A percentile compares a stretch with the other conserved stretches of the same genome.
These are phyloP conservation scores for Boletus sensibilis DNA, from an alignment of 768 basidiomycete genomes.

Conservation along the genomic window DNA sequence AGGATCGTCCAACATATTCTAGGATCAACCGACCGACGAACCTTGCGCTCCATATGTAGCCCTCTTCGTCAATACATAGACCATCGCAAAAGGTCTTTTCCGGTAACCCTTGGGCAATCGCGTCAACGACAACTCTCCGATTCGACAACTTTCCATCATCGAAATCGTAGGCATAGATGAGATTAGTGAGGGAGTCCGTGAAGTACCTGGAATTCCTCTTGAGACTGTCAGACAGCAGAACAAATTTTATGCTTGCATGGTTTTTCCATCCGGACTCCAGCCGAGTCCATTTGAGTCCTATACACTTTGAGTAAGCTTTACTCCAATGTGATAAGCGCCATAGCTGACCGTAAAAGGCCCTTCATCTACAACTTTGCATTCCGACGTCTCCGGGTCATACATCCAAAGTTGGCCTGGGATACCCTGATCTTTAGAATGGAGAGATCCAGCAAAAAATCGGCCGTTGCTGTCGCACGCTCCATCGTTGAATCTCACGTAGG, in stretches of 20 bases:
- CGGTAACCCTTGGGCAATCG: slow-evolving; percentile 49
- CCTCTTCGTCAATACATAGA: slow-evolving; percentile 61
- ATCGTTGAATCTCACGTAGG: slow-evolving; percentile 64
- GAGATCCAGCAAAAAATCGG: slow-evolving; percentile 65
- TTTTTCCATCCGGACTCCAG: slow-evolving; percentile 23
- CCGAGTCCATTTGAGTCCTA: slow-evolving; percentile 25
- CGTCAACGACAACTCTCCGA: slow-evolving; percentile 57
- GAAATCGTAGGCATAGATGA: slow-evolving; percentile 59
- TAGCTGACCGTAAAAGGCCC: slow-evolving; percentile 61
- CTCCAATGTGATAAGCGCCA: slow-evolving; percentile 4
- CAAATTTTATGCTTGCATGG: slow-evolving; percentile 13
- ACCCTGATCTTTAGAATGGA: slow-evolving; percentile 46
- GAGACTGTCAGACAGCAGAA: slow-evolving; percentile 7
- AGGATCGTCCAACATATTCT: background rate
- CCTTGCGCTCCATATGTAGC: slow-evolving; percentile 65
- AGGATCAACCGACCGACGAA: slow-evolving; percentile 28
- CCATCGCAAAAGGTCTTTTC: slow-evolving; percentile 60
- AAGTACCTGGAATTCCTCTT: slow-evolving; percentile 51
- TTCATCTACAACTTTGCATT: slow-evolving; percentile 52
- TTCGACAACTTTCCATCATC: slow-evolving; percentile 54
- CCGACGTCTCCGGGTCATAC: slow-evolving; percentile 52
- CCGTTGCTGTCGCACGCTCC: slow-evolving; percentile 66
- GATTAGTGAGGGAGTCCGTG: slow-evolving; percentile 64
- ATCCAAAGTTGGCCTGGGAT: slow-evolving; percentile 58
- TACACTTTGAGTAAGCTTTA: background rate